Base-by-base conservation (phyloP, 2,329 filamentous ascomycete species). In the Fusarium miscanthi region DNA sequence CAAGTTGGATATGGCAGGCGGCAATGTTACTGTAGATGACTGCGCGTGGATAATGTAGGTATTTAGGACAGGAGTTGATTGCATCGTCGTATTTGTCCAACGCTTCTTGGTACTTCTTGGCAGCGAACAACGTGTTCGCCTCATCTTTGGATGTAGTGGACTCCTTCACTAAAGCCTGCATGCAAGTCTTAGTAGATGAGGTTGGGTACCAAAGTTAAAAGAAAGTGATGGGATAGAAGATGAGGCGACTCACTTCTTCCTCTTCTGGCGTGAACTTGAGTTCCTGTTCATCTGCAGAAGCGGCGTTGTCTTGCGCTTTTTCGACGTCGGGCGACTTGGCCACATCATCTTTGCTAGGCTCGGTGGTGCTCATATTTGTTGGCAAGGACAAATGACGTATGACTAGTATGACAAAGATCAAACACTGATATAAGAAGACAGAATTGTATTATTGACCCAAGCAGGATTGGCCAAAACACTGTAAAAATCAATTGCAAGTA, bases 11-110 rank as follows among this genome's bases (percentile, higher is more conserved):
- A 76, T 97, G 90, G 79, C 94, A 97, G 14, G 95, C 95, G 4
- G 95, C 89, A 73, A 98, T 92, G 84, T 98, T 98, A 80, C 93
- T 94, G 66, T 92, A 90, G 10, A 98, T 86, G 14, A 98, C 93
- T 31, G 95, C 94, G 70, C 95, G 87, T 75, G 97, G 94, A 83
- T 94, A 97, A 80, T 95, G 91, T 31, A 97, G 88, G 80, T 97
- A 97, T 72, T 90, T 91, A 4, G 95, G 95, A 77, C 94, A 95
- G 12, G 91, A 88, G 17, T 90, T 87, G 6, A 97, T 86, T 27
- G 96, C 95, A 73, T 92, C 89, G 77, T 94, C 92, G 83, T 98
- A 98, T 68, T 89, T 92, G 74, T 91, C 88, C 70, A 98, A 91
- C 43, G 95, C 95, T 70, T 92, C 90, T 62, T 91, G 88, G 82